phyloP scores from a whole-genome alignment of 305 asterid genomes.

The Solanum hybrid region DNA sequence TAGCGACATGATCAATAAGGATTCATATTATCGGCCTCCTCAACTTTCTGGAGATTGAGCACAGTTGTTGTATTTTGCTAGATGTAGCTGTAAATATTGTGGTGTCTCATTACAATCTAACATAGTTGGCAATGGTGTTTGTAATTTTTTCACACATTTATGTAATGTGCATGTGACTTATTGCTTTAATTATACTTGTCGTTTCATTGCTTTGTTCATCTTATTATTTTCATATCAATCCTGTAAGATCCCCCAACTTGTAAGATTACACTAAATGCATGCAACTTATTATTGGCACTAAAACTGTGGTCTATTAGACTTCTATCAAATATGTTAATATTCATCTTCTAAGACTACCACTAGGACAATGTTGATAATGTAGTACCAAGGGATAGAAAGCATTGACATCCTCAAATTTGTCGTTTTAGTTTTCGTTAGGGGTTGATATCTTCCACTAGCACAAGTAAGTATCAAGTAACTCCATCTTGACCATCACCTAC shows the following conservation, averaged over 20 bases:
- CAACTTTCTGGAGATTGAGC: background rate
- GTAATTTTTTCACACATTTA: background rate
- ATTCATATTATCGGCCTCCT: background rate
- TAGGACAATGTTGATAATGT: background rate
- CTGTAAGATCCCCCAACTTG: background rate
- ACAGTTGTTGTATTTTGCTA: background rate
- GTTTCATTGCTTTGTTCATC: background rate
- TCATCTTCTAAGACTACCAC: background rate
- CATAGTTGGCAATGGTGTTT: background rate
- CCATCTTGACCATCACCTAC: background rate
- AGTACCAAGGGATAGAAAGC: background rate
- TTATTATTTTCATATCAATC: background rate
- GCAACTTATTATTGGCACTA: background rate
- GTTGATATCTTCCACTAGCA: background rate
- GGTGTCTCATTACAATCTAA: background rate
- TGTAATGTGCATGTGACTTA: background rate
- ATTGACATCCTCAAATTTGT: background rate
- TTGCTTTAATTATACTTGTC: background rate
- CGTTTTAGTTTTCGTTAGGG: fast-evolving
- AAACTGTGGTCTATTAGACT: background rate
- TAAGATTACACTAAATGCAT: background rate
- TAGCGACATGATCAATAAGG: background rate
- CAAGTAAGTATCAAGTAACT: background rate
- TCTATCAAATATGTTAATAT: background rate
- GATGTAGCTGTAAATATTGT: background rate